phyloP scores from a whole-genome alignment of 495 filamentous ascomycete species.

The Annulohypoxylon bovei region DNA sequence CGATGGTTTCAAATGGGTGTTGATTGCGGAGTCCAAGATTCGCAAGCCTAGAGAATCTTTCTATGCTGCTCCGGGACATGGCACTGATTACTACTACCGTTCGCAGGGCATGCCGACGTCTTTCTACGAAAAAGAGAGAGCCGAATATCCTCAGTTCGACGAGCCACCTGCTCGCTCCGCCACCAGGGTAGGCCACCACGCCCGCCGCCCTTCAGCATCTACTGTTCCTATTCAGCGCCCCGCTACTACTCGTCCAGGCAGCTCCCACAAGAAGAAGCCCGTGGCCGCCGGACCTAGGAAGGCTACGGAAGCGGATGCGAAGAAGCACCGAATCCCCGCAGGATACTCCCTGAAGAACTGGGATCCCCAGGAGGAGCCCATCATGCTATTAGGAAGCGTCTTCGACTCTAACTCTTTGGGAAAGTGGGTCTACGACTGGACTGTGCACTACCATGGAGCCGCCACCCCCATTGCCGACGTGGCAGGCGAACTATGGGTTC shows the following conservation, averaged over 20 bases:
- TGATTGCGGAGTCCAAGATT: slow-evolving; percentile 56
- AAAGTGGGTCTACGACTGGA: slow-evolving; percentile 99
- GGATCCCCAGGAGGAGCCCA: slow-evolving; percentile 92
- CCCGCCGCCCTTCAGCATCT: slow-evolving; percentile 55
- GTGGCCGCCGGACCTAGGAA: slow-evolving; percentile 47
- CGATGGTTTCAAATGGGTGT: slow-evolving; percentile 57
- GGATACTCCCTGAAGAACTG: slow-evolving; percentile 99
- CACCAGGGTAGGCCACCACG: slow-evolving; percentile 55
- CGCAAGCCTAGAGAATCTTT: slow-evolving; percentile 52
- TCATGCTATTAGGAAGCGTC: slow-evolving; percentile 92
- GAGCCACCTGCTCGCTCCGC: slow-evolving; percentile 56
- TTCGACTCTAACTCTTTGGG: slow-evolving; percentile 98
- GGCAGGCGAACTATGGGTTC: slow-evolving; percentile 93
- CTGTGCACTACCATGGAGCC: slow-evolving; percentile 88
- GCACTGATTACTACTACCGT: slow-evolving; percentile 67
- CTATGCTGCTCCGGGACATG: slow-evolving; percentile 57
- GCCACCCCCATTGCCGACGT: slow-evolving; percentile 89
- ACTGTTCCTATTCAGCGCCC: slow-evolving; percentile 53
- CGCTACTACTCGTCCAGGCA: slow-evolving; percentile 55
- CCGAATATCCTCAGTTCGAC: slow-evolving; percentile 50
- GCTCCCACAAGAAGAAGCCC: slow-evolving; percentile 45
- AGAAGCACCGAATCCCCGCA: slow-evolving; percentile 80
- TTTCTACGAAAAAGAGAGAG: slow-evolving; percentile 51
- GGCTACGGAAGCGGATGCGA: slow-evolving; percentile 88
- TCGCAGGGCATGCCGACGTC: slow-evolving; percentile 56